phyloP scores from a whole-genome alignment of 441 rosid species.

The Pelargonium myrrhifolium region DNA sequence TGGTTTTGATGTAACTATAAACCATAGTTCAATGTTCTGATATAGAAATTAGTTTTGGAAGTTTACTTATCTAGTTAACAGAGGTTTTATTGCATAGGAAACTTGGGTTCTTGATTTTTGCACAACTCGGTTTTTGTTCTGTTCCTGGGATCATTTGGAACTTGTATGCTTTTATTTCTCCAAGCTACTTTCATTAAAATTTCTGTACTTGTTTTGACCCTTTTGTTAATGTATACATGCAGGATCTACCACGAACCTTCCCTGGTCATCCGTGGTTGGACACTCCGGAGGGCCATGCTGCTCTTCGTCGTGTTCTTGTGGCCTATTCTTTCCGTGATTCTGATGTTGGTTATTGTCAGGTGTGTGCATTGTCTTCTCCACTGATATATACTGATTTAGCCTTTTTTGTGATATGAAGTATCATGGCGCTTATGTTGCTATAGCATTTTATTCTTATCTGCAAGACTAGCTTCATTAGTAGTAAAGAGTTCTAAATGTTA shows the following conservation, averaged over 20 bases:
- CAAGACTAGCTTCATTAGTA: background rate
- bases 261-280: conserved; percentile 99
- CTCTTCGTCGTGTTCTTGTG: conserved; percentile 85
- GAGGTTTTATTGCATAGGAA: too few relatives aligned
- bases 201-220: background rate
- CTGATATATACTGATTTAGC: background rate
- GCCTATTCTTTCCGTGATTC: conserved; percentile 95
- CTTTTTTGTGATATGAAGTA: background rate
- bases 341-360: conserved; percentile 99
- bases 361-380: conserved; percentile 23
- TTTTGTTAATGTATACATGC: conserved; percentile 19
- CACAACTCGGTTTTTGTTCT: too few relatives aligned
- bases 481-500: background rate
- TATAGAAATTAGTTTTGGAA: too few relatives aligned
- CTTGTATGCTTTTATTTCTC: background rate
- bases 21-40: background rate
- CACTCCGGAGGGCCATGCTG: conserved; percentile 89
- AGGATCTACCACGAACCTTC: conserved; percentile 95
- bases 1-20: background rate
- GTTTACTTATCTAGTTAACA: too few relatives aligned
- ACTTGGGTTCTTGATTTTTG: too few relatives aligned
- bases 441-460: background rate
- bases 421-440: background rate
- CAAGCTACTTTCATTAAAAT: background rate
- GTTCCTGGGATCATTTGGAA: too few relatives aligned